A percentile compares a stretch with the other conserved stretches of the same genome.
Conservation (phyloP, 768 basidiomycete genomes). For the Termitomyces eurrhizus region DNA sequence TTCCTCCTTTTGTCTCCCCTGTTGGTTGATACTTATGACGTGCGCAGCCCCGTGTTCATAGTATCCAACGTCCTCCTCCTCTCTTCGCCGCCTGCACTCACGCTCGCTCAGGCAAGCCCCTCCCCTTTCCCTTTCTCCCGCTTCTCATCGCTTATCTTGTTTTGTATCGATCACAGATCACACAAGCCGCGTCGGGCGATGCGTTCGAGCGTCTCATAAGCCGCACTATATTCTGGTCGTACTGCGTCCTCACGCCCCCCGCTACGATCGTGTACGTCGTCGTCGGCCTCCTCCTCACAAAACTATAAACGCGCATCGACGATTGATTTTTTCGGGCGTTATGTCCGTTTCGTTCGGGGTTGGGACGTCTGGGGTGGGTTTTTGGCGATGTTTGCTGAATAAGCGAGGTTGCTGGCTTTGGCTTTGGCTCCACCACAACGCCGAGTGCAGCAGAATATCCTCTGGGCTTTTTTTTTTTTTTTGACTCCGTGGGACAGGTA, state of each 20-base stretch:
- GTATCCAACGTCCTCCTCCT: constrained; percentile 82
- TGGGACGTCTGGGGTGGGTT: no score
- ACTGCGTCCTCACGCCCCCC: constrained; percentile 85
- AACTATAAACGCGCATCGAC: not conserved
- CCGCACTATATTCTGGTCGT: constrained; percentile 91
- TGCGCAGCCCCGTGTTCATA: constrained; percentile 76
- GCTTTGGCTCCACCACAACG: no score
- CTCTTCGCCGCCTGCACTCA: constrained; percentile 71
- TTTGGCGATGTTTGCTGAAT: no score
- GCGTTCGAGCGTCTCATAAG: constrained; percentile 90
- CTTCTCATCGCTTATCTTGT: not conserved
- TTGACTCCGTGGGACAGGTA: no score
- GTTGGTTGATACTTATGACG: no score
- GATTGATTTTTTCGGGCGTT: no score
- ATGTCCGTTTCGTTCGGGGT: no score
- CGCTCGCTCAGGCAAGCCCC: constrained; percentile 47
- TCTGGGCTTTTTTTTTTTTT: no score
- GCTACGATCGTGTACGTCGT: not conserved
- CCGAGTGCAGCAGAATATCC: no score
- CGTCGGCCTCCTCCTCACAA: not conserved
- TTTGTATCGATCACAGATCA: constrained; percentile 45
- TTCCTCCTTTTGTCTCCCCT: not conserved
- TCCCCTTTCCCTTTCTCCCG: not conserved
- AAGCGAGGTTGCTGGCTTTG: no score
- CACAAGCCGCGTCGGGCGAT: constrained; percentile 78